phyloP scores from a whole-genome alignment of 495 filamentous ascomycete species.

The Neurospora sp. region DNA sequence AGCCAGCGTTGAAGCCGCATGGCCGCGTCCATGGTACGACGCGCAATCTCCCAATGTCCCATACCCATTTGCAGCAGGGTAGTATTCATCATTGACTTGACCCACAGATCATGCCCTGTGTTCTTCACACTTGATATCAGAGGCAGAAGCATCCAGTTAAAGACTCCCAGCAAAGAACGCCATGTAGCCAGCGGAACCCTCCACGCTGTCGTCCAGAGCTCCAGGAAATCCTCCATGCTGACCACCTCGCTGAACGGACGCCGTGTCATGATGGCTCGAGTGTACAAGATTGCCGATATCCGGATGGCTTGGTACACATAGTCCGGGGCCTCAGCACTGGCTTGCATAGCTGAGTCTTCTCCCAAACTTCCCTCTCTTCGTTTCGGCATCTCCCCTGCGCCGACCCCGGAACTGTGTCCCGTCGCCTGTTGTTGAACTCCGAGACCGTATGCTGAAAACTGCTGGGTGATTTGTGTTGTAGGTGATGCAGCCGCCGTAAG shows the following conservation, averaged over 20 bases:
- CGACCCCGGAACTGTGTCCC: neutral
- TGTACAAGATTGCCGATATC: constrained; percentile 24
- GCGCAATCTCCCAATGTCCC: constrained; percentile 28
- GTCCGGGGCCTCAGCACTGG: constrained; percentile 7
- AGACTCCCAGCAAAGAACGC: constrained; percentile 24
- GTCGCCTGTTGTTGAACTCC: neutral
- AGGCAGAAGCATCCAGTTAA: constrained; percentile 22
- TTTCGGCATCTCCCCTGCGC: neutral
- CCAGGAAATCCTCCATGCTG: constrained; percentile 11
- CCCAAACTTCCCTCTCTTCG: neutral
- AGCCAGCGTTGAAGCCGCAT: constrained; percentile 23
- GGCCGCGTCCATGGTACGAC: constrained; percentile 15
- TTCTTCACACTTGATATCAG: constrained; percentile 11
- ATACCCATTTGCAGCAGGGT: constrained; percentile 24
- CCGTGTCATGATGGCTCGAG: constrained; percentile 20
- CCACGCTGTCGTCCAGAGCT: constrained; percentile 29
- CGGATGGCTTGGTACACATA: constrained; percentile 26
- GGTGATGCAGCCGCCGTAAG: neutral
- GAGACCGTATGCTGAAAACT: neutral
- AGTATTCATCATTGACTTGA: constrained; percentile 24
- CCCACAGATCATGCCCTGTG: constrained; percentile 18
- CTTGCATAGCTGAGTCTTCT: neutral
- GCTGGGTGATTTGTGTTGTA: neutral
- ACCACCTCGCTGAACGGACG: constrained; percentile 19
- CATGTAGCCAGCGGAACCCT: constrained; percentile 22